These are phyloP conservation scores for Cyclospora cayetanensis DNA, from an alignment of 169 alveolate genomes.

Conservation along the genomic window DNA sequence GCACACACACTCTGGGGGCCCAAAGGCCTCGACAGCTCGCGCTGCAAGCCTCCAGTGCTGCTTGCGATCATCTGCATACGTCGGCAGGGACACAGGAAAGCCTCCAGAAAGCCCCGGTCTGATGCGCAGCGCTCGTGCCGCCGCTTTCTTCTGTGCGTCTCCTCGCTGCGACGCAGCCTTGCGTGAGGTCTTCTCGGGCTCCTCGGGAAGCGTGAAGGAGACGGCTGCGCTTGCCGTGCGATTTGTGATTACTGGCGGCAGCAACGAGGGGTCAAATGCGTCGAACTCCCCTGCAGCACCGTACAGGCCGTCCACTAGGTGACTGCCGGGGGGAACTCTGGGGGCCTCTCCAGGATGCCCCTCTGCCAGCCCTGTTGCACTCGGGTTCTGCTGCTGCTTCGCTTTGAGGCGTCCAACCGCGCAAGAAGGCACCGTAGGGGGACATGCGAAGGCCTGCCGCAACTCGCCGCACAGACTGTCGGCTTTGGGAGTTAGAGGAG, in stretches of 20 bases:
- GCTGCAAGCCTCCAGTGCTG: slow-evolving; percentile 53
- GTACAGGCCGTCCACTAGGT: slow-evolving; percentile 20
- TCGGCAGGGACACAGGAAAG: slow-evolving; percentile 42
- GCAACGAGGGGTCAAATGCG: slow-evolving; percentile 52
- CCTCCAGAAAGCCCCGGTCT: slow-evolving; percentile 38
- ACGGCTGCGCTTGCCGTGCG: slow-evolving; percentile 41
- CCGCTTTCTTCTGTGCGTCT: not conserved
- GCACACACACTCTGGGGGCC: slow-evolving; percentile 49
- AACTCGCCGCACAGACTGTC: slow-evolving; percentile 25
- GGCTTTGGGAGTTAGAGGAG: too few species aligned
- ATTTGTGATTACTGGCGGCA: slow-evolving; percentile 17
- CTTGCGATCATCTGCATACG: slow-evolving; percentile 19
- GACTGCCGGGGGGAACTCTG: slow-evolving; percentile 41
- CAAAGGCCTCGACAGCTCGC: slow-evolving; percentile 28
- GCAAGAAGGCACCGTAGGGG: too few species aligned
- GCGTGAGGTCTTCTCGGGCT: not conserved
- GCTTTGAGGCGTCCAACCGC: too few species aligned
- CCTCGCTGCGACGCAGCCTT: not conserved
- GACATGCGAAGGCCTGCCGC: slow-evolving; percentile 24
- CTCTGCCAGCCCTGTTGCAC: not conserved
- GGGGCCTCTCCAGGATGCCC: not conserved
- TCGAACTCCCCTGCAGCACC: slow-evolving; percentile 62
- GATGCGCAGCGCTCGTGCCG: not conserved
- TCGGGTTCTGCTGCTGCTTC: not conserved
- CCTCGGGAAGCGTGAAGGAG: not conserved